A percentile compares a stretch with the other conserved stretches of the same genome.
phyloP scores from a whole-genome alignment of 805 yeast genomes.

The Candida awuae region DNA sequence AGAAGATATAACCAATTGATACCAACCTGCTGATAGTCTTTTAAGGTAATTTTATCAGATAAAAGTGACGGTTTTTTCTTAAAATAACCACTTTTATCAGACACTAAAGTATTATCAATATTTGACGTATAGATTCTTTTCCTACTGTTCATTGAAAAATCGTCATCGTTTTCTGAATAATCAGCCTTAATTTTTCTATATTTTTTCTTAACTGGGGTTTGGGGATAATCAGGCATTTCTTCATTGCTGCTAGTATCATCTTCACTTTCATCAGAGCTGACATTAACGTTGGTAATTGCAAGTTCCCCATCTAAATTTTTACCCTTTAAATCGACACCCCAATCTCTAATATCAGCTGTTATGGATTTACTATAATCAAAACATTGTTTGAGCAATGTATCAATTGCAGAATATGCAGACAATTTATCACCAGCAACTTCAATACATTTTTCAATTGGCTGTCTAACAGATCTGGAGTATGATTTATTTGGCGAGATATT shows the following conservation, averaged over 20 bases:
- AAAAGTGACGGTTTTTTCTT: constrained; percentile 64
- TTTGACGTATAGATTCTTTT: constrained; percentile 22
- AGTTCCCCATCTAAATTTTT: constrained; percentile 44
- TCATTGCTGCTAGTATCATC: constrained; percentile 27
- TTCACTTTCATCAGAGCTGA: constrained; percentile 20
- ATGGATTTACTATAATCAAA: constrained; percentile 67
- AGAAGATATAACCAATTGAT: constrained; percentile 83
- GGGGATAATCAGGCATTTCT: no score
- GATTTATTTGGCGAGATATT: constrained; percentile 34
- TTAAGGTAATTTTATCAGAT: constrained; percentile 56
- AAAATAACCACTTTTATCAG: constrained; percentile 36
- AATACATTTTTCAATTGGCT: constrained; percentile 64
- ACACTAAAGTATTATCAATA: constrained; percentile 17
- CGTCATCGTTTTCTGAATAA: constrained; percentile 35
- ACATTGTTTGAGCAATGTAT: constrained; percentile 80
- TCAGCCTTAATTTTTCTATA: constrained; percentile 21
- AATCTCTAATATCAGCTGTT: constrained; percentile 60
- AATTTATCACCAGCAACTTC: constrained; percentile 64
- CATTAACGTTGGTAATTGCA: constrained; percentile 48
- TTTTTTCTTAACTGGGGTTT: constrained; percentile 34
- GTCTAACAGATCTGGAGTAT: constrained; percentile 6
- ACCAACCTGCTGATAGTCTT: constrained; percentile 95
- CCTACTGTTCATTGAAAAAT: constrained; percentile 18
- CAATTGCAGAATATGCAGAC: constrained; percentile 90
- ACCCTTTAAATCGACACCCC: constrained; percentile 83